Percentiles rank a stretch among this genome's conserved stretches.
Conservation (phyloP, 805 yeast genomes). For the Wilhelminamyces savonicus region DNA sequence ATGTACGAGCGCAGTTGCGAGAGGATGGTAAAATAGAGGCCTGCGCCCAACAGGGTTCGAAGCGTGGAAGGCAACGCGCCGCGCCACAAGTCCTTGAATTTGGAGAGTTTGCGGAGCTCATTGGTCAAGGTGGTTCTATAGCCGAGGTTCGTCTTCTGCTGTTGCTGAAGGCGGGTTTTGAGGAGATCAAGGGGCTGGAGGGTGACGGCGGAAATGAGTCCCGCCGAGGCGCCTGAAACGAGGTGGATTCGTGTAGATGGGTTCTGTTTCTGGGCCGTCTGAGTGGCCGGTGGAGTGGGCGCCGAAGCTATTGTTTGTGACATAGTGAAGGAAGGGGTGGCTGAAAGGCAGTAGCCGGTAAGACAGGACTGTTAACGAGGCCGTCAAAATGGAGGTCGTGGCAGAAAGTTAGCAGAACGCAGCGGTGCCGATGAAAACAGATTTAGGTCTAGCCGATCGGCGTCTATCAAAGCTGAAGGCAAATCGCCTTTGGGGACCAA, state of each 20-base stretch:
- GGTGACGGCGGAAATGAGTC: constrained; percentile 70
- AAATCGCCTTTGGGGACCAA: too few relatives aligned
- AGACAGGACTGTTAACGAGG: too few relatives aligned
- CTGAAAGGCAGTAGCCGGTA: too few relatives aligned
- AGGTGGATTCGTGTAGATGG: constrained; percentile 49
- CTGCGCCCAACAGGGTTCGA: constrained; percentile 87
- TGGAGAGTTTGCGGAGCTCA: constrained; percentile 37
- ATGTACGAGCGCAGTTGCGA: constrained; percentile 52
- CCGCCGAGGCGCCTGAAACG: constrained; percentile 79
- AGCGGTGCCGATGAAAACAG: too few relatives aligned
- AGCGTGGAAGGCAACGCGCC: constrained; percentile 90
- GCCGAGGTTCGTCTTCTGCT: constrained; percentile 19
- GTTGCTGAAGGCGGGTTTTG: constrained; percentile 76
- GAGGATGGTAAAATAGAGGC: constrained; percentile 71
- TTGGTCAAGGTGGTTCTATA: constrained; percentile 26
- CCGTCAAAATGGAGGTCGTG: too few relatives aligned
- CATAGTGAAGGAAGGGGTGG: too few relatives aligned
- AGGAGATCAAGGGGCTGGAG: constrained; percentile 87
- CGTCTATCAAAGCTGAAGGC: too few relatives aligned
- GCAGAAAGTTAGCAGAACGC: too few relatives aligned
- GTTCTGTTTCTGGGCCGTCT: too few relatives aligned
- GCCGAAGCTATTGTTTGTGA: too few relatives aligned
- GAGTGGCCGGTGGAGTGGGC: too few relatives aligned
- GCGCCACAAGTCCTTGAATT: constrained; percentile 66
- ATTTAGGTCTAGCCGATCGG: too few relatives aligned